Conservation (phyloP, 2,329 filamentous ascomycete genomes). For the Sporothrix phasma region DNA sequence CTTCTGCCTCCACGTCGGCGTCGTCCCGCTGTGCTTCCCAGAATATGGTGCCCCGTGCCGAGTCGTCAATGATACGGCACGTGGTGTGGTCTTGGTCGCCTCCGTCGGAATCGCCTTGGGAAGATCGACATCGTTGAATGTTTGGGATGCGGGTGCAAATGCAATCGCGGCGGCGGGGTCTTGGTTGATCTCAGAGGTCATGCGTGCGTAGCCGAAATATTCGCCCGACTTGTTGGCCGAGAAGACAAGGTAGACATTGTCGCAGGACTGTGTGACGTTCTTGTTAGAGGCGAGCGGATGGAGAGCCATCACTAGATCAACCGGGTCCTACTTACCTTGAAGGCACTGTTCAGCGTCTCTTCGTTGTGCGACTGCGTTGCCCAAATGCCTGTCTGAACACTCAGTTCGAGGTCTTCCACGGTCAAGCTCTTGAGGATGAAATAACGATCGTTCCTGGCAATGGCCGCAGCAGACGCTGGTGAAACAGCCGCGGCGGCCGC, state of each 20-base stretch:
- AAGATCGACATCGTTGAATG: conserved; percentile 51
- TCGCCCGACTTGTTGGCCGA: conserved; percentile 96
- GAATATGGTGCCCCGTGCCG: conserved; percentile 88
- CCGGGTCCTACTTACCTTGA: conserved; percentile 49
- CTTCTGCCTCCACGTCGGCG: conserved; percentile 9
- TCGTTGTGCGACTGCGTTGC: conserved; percentile 94
- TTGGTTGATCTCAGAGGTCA: conserved; percentile 74
- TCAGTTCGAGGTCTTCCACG: conserved; percentile 78
- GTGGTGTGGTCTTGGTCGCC: conserved; percentile 66
- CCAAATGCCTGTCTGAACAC: conserved; percentile 82
- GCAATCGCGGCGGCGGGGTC: conserved; percentile 61
- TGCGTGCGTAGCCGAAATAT: conserved; percentile 90
- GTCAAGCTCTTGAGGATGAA: conserved; percentile 93
- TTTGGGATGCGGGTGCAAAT: conserved; percentile 56
- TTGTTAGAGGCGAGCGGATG: not conserved
- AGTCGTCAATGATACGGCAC: conserved; percentile 83
- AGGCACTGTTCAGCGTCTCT: conserved; percentile 69
- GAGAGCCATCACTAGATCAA: no score
- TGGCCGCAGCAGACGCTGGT: no score
- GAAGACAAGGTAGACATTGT: conserved; percentile 85
- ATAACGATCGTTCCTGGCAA: conserved; percentile 52
- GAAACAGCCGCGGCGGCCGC: not conserved
- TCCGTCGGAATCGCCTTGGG: conserved; percentile 73
- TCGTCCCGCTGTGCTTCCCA: conserved; percentile 65
- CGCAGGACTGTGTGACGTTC: conserved; percentile 46